Evolutionary conservation across 2,329 filamentous ascomycete genomes (phyloP), one percentile per base, ranked within the genome.

Genomic region (Xenoacremonium recifei): DNA sequence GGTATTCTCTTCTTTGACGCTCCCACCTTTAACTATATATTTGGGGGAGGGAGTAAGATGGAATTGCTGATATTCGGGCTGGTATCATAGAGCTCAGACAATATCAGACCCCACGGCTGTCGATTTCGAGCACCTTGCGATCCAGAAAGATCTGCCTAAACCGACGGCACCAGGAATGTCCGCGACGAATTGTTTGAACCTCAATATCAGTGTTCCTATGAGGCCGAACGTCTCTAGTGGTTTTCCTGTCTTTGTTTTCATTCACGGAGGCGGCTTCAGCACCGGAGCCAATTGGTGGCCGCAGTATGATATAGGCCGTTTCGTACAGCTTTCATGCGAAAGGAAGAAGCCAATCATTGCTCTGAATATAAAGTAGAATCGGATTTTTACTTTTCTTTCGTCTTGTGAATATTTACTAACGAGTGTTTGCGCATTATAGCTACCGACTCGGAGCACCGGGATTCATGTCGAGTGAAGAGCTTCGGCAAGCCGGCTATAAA

Each of bases 221-320:
- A 12, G 13, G 6, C 6, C 21, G 4, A 27, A 4, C 6, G 13
- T 6, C 17, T 10, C 16, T 7, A 17, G 16, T 16, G 32, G n/a
- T 10, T 27, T 49, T 7, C 47, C 47, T 3, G 47, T 49, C 2
- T 19, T 49, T 11, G 42, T 43, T 2, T 50, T 23, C 27, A 37
- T 50, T 2, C 45, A 50, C 7, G 45, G 48, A 5, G 48, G 48
- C 4, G 48, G 48, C 4, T 48, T 43, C 21, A 15, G 21, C 16
- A 15, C 42, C 9, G 45, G 48, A 4, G 20, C 37, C 25, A 48
- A 40, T 25, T 45, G 35, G 29, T 50, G 48, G 48, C 48, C 48
- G 1, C 48, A 50, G 12, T 50, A 35, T 23, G 34, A 50, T 12
- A 40, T 45, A 25, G 12, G 11, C 3, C 37, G 35, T 5, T 21